Evolutionary conservation across 1,139 yeast species (phyloP).

Genomic region (Geotrichum restrictum): DNA sequence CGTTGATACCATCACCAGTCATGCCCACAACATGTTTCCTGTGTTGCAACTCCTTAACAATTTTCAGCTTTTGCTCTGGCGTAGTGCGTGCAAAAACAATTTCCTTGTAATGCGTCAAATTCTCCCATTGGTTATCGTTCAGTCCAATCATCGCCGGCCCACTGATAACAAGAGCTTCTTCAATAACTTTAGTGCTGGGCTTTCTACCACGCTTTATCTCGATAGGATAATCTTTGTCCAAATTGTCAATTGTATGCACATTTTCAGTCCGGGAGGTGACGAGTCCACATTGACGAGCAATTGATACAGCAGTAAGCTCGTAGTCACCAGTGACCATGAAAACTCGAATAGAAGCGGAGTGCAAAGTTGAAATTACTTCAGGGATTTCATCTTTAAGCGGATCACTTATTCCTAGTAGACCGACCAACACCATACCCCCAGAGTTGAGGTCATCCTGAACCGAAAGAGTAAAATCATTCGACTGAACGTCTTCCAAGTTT

Average conservation of each 20-base stretch:
- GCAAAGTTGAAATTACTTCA: constrained; percentile 39
- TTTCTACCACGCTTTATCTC: neutral
- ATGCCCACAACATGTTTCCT: constrained; percentile 44
- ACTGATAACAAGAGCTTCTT: constrained; percentile 37
- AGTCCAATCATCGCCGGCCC: constrained; percentile 41
- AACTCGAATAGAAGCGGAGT: constrained; percentile 46
- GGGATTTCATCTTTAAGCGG: constrained; percentile 47
- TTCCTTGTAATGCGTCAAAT: constrained; percentile 38
- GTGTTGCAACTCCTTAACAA: constrained; percentile 47
- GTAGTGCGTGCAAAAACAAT: constrained; percentile 50
- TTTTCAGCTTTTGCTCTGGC: constrained; percentile 48
- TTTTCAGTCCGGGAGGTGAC: constrained; percentile 31
- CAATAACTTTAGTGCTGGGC: neutral
- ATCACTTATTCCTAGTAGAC: constrained; percentile 47
- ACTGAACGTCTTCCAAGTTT: neutral
- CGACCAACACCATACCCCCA: constrained; percentile 34
- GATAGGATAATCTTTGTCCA: neutral
- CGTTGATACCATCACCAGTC: constrained; percentile 52
- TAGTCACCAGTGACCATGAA: constrained; percentile 54
- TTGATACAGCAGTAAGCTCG: constrained; percentile 48
- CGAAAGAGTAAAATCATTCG: neutral
- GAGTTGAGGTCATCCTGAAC: constrained; percentile 11
- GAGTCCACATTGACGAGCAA: constrained; percentile 46
- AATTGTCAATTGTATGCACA: constrained; percentile 27
- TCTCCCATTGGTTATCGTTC: constrained; percentile 46